Base-by-base conservation (phyloP, 345 rosid species). In the Salix arbutifolia region DNA sequence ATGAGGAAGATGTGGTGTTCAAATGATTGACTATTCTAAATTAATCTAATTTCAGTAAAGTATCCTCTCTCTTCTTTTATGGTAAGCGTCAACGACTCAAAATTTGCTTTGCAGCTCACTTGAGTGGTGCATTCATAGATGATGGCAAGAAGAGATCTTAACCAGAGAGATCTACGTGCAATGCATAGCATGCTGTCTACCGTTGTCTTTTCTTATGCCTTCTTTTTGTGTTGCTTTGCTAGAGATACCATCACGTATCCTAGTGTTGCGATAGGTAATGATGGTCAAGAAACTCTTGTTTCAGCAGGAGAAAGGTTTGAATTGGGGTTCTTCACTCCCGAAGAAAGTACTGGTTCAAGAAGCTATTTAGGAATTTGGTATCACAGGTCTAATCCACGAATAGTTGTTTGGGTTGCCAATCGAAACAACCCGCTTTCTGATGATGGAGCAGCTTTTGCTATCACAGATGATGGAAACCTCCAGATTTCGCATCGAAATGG, bases 311-410 rank as follows among this genome's bases (percentile, higher is more conserved):
- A 50, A 62, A 70, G 16, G 7, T 83, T 83, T 62, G 78, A 83
- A 67, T 78, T 83, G 5, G 85, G 85, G 4, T 79, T 90, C 84
- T 90, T 90, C 76, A 78, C 83, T 74, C 87, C 88, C 13, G 66
- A 53, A 42, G 88, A 81, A 75, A 86, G 79, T 76, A 64, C 73
- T 5, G 75, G 28, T 74, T 31, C 0, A 4, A 5, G 72, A 76
- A 78, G 88, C 52, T 87, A 87, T 52, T 46, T 87, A 5, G 92
- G 88, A 8, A 79, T 89, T 42, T 87, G 92, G 91, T 81, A 72
- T 69, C 26, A 80, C 69, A 9, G 64, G 31, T 71, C 69, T 12
- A 48, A 76, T 25, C 85, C 85, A 71, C 65, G 18, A 7, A 78
- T 72, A 33, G 58, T 86, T 69, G 84, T 86, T 2, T 89, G 89